Evolutionary conservation across 2,329 filamentous ascomycete species (phyloP).

Genomic region (Fusarium illudens): DNA sequence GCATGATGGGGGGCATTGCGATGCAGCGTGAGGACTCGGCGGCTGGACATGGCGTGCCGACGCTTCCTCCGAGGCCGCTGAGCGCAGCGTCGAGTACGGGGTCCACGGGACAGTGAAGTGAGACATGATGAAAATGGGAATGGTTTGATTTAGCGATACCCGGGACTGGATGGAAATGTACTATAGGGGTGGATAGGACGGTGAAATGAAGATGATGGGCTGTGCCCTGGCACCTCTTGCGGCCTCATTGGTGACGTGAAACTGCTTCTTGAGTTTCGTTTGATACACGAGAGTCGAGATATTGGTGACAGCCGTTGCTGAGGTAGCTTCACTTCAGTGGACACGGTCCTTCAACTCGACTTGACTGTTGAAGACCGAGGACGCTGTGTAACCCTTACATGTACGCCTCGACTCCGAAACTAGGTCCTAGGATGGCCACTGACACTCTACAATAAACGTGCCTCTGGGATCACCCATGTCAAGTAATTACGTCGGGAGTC

Average conservation of each 20-base stretch:
- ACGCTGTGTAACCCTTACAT: too few relatives aligned
- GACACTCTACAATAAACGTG: too few relatives aligned
- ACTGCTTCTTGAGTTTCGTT: background rate
- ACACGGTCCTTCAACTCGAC: background rate
- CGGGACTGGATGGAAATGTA: slow-evolving; percentile 41
- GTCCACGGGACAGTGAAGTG: slow-evolving; percentile 50
- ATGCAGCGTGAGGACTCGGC: slow-evolving; percentile 51
- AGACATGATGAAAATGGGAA: slow-evolving; percentile 10
- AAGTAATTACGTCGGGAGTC: too few relatives aligned
- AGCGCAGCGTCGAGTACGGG: slow-evolving; percentile 55
- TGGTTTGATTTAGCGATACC: slow-evolving; percentile 45
- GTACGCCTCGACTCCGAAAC: background rate
- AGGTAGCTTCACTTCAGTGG: background rate
- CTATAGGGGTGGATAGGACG: slow-evolving; percentile 24
- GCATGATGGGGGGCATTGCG: slow-evolving; percentile 49
- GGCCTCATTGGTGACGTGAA: background rate
- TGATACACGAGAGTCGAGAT: background rate
- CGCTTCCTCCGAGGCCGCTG: slow-evolving; percentile 47
- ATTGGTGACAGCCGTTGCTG: background rate
- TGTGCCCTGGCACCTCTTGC: background rate
- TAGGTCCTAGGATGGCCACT: background rate
- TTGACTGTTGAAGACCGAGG: background rate
- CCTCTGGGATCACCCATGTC: too few relatives aligned
- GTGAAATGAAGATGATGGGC: background rate
- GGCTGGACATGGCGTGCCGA: slow-evolving; percentile 38